These are phyloP conservation scores for Ustilago trichophora DNA, from an alignment of 1,284 basidiomycete genomes.

Conservation along the genomic window DNA sequence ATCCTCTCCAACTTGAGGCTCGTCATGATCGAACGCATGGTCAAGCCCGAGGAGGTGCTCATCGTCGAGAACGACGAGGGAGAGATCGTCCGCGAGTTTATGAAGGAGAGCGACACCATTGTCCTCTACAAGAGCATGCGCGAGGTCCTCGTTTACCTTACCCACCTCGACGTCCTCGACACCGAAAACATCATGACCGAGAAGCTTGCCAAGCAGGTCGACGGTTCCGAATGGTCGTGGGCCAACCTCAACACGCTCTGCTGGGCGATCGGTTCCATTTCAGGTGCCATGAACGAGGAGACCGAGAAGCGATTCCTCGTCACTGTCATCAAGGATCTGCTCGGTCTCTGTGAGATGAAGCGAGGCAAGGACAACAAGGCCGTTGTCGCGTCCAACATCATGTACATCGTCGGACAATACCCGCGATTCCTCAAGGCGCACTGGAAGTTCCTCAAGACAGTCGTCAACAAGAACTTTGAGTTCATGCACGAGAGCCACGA, in stretches of 20 bases:
- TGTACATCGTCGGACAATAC: constrained; percentile 99
- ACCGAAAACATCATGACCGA: constrained; percentile 90
- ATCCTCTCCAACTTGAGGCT: constrained; percentile 92
- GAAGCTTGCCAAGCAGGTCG: constrained; percentile 95
- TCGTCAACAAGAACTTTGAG: constrained; percentile 99
- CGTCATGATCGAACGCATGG: constrained; percentile 99
- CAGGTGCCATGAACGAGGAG: constrained; percentile 98
- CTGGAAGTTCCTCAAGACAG: constrained; percentile 99
- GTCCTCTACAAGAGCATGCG: constrained; percentile 99
- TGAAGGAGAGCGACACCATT: constrained; percentile 99
- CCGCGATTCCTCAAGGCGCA: constrained; percentile 99
- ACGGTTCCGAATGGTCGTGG: constrained; percentile 99
- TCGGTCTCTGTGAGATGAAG: constrained; percentile 97
- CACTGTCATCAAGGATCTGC: constrained; percentile 97
- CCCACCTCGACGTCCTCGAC: constrained; percentile 93
- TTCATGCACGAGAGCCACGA: constrained; percentile 99
- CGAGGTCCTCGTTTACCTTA: constrained; percentile 90
- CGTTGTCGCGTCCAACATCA: constrained; percentile 98
- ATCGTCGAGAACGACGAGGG: constrained; percentile 99
- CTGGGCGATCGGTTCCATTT: constrained; percentile 99
- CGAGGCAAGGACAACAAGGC: constrained; percentile 99
- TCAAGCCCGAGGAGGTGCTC: constrained; percentile 94
- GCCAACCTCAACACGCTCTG: constrained; percentile 98
- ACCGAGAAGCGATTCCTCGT: constrained; percentile 99
- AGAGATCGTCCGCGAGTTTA: constrained; percentile 98